phyloP scores from a whole-genome alignment of 192 early-diverging fungal species.

The Coemansia sp. region DNA sequence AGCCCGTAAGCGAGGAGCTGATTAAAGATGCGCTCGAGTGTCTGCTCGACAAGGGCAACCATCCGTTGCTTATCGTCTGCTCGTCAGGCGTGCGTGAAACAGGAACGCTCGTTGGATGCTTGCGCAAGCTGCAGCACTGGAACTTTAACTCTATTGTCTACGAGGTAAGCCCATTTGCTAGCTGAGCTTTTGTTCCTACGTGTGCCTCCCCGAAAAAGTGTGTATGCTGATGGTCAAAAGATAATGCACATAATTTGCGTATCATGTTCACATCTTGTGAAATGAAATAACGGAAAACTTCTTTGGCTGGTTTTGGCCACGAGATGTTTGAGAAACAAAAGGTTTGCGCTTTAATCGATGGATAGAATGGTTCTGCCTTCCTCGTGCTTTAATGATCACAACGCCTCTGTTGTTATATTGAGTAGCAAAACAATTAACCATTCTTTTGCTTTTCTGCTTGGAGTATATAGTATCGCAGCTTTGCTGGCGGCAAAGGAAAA shows the following conservation, averaged over 20 bases:
- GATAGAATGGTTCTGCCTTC: neutral
- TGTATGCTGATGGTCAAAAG: neutral
- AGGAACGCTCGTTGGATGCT: conserved; percentile 87
- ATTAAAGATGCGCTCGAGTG: conserved; percentile 95
- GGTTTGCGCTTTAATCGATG: too few relatives aligned
- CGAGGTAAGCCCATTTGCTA: conserved; percentile 51
- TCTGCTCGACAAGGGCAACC: conserved; percentile 71
- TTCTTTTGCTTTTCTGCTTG: neutral
- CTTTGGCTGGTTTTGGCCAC: too few relatives aligned
- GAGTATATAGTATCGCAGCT: conserved; percentile 72
- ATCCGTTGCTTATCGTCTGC: conserved; percentile 91
- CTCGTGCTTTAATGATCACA: neutral
- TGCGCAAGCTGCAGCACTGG: conserved; percentile 92
- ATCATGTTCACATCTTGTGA: neutral
- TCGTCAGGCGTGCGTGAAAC: conserved; percentile 95
- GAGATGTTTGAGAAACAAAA: too few relatives aligned
- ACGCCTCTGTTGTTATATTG: neutral
- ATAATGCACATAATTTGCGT: conserved; percentile 4
- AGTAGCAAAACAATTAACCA: neutral
- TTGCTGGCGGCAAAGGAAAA: conserved; percentile 82
- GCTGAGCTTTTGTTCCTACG: too few relatives aligned
- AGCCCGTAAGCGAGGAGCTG: conserved; percentile 90
- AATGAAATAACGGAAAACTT: neutral
- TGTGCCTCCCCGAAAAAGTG: too few relatives aligned
- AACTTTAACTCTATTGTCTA: conserved; percentile 95